Evolutionary conservation across 75 land plant species (phyloP).

Genomic region (Selaginella moellendorffii): DNA sequence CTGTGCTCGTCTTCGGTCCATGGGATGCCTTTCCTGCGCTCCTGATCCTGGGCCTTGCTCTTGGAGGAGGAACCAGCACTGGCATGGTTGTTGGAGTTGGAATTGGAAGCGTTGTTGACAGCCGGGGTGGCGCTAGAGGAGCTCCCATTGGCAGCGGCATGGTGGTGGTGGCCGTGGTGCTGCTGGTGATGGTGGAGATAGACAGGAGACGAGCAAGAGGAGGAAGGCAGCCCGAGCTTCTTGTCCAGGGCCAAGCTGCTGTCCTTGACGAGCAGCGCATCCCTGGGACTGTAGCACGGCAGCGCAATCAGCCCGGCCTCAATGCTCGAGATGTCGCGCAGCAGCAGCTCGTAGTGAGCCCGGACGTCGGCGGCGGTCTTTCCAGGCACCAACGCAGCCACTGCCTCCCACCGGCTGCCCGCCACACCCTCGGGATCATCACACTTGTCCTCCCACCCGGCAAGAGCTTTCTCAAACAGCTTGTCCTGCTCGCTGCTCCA

Average conservation of each 20-base stretch:
- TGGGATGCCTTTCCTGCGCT: constrained; percentile 65
- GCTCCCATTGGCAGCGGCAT: background rate
- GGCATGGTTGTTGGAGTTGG: constrained; percentile 1
- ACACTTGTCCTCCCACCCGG: constrained; percentile 24
- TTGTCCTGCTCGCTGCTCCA: constrained; percentile 60
- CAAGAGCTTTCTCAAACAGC: constrained; percentile 59
- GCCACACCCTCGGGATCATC: no score
- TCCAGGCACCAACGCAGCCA: constrained; percentile 52
- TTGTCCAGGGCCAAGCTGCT: background rate
- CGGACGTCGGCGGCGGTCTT: constrained; percentile 51
- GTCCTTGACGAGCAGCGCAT: background rate
- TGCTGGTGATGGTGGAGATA: no score
- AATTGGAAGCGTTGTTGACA: background rate
- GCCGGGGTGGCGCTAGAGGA: no score
- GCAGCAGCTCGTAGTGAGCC: constrained; percentile 53
- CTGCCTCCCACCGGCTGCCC: constrained; percentile 39
- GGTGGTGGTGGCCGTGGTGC: background rate
- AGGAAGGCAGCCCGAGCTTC: background rate
- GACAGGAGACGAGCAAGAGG: background rate
- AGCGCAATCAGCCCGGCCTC: constrained; percentile 48
- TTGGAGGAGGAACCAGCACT: constrained; percentile 10
- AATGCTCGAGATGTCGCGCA: constrained; percentile 48
- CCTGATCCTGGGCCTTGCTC: constrained; percentile 41
- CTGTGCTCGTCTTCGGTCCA: constrained; percentile 89
- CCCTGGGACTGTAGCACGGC: constrained; percentile 22